Conservation (phyloP, 2,329 filamentous ascomycete species). For the Fusarium dimerum region DNA sequence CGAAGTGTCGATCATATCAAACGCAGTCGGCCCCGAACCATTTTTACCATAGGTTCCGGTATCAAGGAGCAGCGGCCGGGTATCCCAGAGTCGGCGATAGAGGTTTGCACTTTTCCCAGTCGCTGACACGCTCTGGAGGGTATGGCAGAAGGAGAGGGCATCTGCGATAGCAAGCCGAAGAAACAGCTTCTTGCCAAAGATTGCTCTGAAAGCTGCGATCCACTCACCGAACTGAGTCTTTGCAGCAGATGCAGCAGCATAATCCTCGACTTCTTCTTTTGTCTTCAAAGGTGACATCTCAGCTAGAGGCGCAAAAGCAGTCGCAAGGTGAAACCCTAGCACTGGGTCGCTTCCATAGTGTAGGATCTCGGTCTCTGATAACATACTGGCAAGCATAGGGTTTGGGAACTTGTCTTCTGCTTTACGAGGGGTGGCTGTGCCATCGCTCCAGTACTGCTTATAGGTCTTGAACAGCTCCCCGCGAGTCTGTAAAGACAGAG, state of each 20-base stretch:
- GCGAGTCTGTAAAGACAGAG: constrained; percentile 32
- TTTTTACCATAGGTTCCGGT: constrained; percentile 39
- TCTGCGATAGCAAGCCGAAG: constrained; percentile 52
- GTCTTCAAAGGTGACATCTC: constrained; percentile 41
- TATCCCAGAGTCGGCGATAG: constrained; percentile 44
- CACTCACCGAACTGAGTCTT: constrained; percentile 49
- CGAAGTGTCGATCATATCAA: constrained; percentile 59
- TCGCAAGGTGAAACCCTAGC: constrained; percentile 58
- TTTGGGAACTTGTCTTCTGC: constrained; percentile 36
- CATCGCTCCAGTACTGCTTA: constrained; percentile 38
- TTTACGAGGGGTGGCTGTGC: constrained; percentile 28
- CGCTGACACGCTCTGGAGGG: constrained; percentile 44
- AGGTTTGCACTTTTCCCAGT: constrained; percentile 38
- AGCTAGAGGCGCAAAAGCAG: constrained; percentile 42
- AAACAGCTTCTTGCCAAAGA: constrained; percentile 30
- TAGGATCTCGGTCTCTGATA: constrained; percentile 39
- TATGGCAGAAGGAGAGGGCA: constrained; percentile 52
- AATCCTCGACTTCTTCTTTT: constrained; percentile 8
- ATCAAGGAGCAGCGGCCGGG: constrained; percentile 44
- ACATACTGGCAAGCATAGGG: constrained; percentile 44
- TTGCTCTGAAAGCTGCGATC: constrained; percentile 41
- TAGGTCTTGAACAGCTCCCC: constrained; percentile 24
- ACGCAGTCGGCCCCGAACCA: constrained; percentile 41
- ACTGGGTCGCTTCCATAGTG: constrained; percentile 54
- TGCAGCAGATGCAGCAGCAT: constrained; percentile 36